These are phyloP conservation scores for Hypsizygus ulmarius DNA, from an alignment of 1,284 basidiomycete species.

Conservation along the genomic window DNA sequence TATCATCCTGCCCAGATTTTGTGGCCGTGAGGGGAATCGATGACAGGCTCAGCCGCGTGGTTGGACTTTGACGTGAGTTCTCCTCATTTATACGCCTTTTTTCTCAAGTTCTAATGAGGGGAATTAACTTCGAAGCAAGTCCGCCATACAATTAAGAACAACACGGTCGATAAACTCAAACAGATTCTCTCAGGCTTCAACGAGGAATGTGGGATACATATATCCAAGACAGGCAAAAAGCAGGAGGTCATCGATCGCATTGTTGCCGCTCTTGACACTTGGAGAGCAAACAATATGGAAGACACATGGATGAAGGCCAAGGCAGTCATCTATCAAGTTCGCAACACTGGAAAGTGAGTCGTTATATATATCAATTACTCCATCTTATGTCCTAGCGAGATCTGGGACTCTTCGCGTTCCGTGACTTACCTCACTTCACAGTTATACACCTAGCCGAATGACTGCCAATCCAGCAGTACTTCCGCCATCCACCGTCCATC, in stretches of 20 bases:
- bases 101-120: not conserved
- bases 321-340: slow-evolving; percentile 58
- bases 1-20: slow-evolving; percentile 4
- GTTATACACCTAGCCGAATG: slow-evolving; percentile 31
- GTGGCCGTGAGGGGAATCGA: slow-evolving; percentile 23
- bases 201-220: slow-evolving; percentile 64
- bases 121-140: slow-evolving; percentile 32
- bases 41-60: slow-evolving; percentile 53
- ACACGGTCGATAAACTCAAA: slow-evolving; percentile 80
- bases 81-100: slow-evolving; percentile 4
- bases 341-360: slow-evolving; percentile 59
- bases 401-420: slow-evolving; percentile 7
- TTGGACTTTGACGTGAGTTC: slow-evolving; percentile 57
- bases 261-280: slow-evolving; percentile 50
- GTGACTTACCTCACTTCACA: slow-evolving; percentile 22
- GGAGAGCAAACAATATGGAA: slow-evolving; percentile 50
- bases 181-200: slow-evolving; percentile 70
- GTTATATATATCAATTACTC: slow-evolving; percentile 7
- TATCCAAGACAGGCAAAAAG: slow-evolving; percentile 80
- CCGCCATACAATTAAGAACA: slow-evolving; percentile 44
- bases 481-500: slow-evolving; percentile 23
- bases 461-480: slow-evolving; percentile 23
- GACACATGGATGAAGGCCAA: slow-evolving; percentile 69
- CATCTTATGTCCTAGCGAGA: not conserved
- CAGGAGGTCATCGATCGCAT: slow-evolving; percentile 79